Evolutionary conservation across 108 stramenopile species (phyloP).

Genomic region (Cyclotella sp.): DNA sequence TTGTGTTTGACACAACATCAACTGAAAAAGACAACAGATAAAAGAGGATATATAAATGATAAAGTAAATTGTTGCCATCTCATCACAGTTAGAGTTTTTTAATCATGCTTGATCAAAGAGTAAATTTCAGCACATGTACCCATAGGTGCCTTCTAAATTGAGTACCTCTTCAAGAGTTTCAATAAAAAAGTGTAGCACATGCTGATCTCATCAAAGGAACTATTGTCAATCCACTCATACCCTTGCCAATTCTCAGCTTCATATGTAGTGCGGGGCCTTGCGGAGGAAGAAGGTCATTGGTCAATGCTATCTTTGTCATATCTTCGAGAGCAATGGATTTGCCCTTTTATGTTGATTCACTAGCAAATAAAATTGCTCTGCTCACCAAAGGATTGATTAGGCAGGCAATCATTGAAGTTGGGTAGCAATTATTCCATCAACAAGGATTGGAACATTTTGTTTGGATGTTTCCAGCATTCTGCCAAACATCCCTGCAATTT

Average conservation of each 20-base stretch:
- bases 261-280: constrained; percentile 64
- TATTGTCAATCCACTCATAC: constrained; percentile 61
- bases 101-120: too few species aligned
- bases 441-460: constrained; percentile 64
- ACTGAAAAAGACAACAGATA: too few species aligned
- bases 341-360: constrained; percentile 71
- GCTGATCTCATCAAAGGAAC: constrained; percentile 65
- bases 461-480: constrained; percentile 65
- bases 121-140: background rate
- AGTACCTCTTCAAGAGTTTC: constrained; percentile 62
- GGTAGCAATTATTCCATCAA: constrained; percentile 82
- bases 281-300: constrained; percentile 51
- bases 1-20: too few species aligned
- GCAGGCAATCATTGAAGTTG: constrained; percentile 75
- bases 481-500: constrained; percentile 82
- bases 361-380: constrained; percentile 67
- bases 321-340: constrained; percentile 55
- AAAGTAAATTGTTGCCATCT: too few species aligned
- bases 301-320: constrained; percentile 56
- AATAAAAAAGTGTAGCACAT: constrained; percentile 55
- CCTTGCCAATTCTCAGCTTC: constrained; percentile 78
- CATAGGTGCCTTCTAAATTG: constrained; percentile 3
- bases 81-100: too few species aligned
- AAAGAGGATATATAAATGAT: too few species aligned
- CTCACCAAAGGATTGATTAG: constrained; percentile 53